A percentile compares a stretch with the other conserved stretches of the same genome.
These are phyloP conservation scores for Onygenales sp. DNA, from an alignment of 2,329 filamentous ascomycete genomes.

Conservation along the genomic window DNA sequence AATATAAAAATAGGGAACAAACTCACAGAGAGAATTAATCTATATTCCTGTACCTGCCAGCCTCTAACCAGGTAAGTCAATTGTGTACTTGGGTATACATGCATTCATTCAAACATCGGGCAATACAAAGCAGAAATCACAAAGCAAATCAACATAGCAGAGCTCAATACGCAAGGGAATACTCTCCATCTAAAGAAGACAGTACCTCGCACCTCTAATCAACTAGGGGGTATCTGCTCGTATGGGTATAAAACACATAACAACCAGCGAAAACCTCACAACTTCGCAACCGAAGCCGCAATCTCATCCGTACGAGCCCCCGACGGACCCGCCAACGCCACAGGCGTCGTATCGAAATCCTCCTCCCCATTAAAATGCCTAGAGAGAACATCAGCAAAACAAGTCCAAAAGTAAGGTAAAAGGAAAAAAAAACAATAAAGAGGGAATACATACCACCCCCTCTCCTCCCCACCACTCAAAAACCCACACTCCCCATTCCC, in stretches of 20 bases:
- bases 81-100: no score
- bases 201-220: no score
- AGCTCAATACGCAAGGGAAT: no score
- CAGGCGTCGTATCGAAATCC: slow-evolving; percentile 28
- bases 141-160: no score
- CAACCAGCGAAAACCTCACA: neutral
- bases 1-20: no score
- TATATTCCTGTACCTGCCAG: no score
- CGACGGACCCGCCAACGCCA: neutral
- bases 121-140: no score
- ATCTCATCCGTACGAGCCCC: no score
- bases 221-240: neutral
- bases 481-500: slow-evolving; percentile 80
- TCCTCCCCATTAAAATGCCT: slow-evolving; percentile 41
- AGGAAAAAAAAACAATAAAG: slow-evolving; percentile 13
- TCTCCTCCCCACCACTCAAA: slow-evolving; percentile 67
- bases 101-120: no score
- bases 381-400: slow-evolving; percentile 2
- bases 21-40: no score
- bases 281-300: neutral
- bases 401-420: slow-evolving; percentile 8
- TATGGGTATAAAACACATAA: neutral
- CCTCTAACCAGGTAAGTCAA: no score
- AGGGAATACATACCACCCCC: slow-evolving; percentile 62
- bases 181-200: no score